Base-by-base conservation (phyloP, 2,329 filamentous ascomycete genomes). In the Trichoderma pleuroti region DNA sequence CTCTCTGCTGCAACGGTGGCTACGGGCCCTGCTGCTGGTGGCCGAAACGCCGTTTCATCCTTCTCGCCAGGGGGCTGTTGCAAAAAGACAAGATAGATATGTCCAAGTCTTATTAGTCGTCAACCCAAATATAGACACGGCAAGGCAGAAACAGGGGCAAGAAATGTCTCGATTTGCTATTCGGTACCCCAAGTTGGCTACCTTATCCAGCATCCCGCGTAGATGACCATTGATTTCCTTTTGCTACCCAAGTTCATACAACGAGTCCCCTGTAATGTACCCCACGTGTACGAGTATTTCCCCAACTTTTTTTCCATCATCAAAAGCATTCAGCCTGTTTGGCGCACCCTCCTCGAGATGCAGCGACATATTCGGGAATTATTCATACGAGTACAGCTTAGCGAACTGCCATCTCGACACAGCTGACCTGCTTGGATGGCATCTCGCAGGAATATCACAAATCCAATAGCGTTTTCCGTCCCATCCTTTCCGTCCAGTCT, bases 31-130 rank as follows among this genome's bases (percentile, higher is more conserved):
- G 49, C 52, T 60, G 68, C 49, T 36, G 60, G 36, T 30, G 34
- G 26, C 21, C 61, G 21, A 68, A 65, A 70, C 36, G 10, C 32
- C 60, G 68, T 70, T 70, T 70, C 68, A 70, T 34, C 36, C 11
- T 46, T 32, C n/a, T 46, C 52, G 18, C 49, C 28, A 59, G 57
- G 68, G 68, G 60, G 61, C 28, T 70, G 61, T 70, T 64, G 52
- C 68, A 60, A 36, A 65, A 30, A 46, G 16, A n/a, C n/a, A 26
- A 32, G 21, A n/a, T 28, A 57, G 10, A 30, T 12, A 11, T 28
- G 9, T 16, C 39, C 39, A n/a, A 42, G 18, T 42, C 10, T 10
- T 42, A 42, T 39, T 39, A 21, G 54, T 30, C 11, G 42, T 21
- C 42, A 49, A 34, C 10, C 56, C 42, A 30, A 63, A 56, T 21